phyloP scores from a whole-genome alignment of 768 basidiomycete genomes.

The Agaricus sinodeliciosus region DNA sequence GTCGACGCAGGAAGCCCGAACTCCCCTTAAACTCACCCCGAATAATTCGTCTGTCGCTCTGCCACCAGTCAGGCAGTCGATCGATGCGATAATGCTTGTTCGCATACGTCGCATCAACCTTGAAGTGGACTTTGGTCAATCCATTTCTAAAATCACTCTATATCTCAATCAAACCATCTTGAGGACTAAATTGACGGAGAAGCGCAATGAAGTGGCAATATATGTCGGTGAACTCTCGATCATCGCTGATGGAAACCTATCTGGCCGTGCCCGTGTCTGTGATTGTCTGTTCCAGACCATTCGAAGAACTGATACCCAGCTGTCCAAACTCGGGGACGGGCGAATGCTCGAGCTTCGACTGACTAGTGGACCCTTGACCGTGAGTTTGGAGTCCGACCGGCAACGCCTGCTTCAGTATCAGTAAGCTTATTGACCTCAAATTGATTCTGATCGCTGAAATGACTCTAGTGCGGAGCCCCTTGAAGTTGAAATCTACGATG shows the following conservation, averaged over 20 bases:
- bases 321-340: constrained; percentile 26
- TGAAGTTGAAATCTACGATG: constrained; percentile 67
- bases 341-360: constrained; percentile 69
- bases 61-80: constrained; percentile 26
- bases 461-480: constrained; percentile 67
- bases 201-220: constrained; percentile 55
- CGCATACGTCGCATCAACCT: constrained; percentile 69
- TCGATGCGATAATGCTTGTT: constrained; percentile 60
- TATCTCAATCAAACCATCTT: constrained; percentile 58
- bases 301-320: constrained; percentile 38
- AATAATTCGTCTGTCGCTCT: constrained; percentile 13
- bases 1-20: constrained; percentile 13
- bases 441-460: background rate
- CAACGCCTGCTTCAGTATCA: constrained; percentile 70
- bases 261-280: constrained; percentile 61
- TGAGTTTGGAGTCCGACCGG: constrained; percentile 69
- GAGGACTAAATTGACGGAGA: constrained; percentile 59
- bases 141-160: constrained; percentile 68
- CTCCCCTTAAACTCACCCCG: constrained; percentile 18
- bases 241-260: constrained; percentile 64
- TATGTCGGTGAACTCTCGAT: constrained; percentile 60
- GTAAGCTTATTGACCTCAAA: constrained; percentile 32
- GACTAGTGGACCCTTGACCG: constrained; percentile 64
- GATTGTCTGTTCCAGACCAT: constrained; percentile 73
- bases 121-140: constrained; percentile 79